Evolutionary conservation across 129 eudicot species (phyloP), one percentile per base, ranked within the genome.

Genomic region (Apium graveolens): DNA sequence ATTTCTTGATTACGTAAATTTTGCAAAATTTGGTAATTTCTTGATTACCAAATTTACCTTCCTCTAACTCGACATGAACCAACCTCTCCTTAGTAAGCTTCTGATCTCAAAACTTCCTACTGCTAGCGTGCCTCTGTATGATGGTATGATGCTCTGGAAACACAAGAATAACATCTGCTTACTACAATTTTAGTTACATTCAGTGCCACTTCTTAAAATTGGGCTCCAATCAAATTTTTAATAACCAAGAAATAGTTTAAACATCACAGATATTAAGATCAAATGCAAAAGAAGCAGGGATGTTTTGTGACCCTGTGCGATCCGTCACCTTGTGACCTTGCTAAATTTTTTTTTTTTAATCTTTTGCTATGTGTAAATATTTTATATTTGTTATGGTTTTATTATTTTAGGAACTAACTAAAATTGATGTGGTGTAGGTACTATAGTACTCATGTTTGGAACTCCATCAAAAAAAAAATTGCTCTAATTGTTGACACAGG

Each of bases 401-500:
- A 17, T 17, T 53, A 5, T 24, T 24, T 53, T 7, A 20, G 63
- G 29, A 53, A 24, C 2, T 53, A 43, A 26, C 13, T 27, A 11
- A 62, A 26, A 24, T 62, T 62, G 69, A 26, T 62, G 69, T 26
- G 69, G 62, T 8, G 26, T 75, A 95, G 98, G 86, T 95, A 95
- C 84, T 95, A 95, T 42, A 90, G 96, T 66, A 88, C 98, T 42
- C 78, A 88, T 44, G 80, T 91, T 93, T 49, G 98, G 98, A 76
- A 87, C 90, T 18, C 98, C 98, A 7, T 95, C 98, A 26, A 96
- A 89, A 88, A n/a, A n/a, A 81, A 81, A 76, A 91, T 89, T 77
- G 94, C 98, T 9, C 84, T 93, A 7, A 86, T 93, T 42, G 97
- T 93, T 57, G 97, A 93, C 55, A 90, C 97, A 13, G 98, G 98